Evolutionary conservation across 345 rosid genomes (phyloP).

Genomic region (Laguncularia racemosa): DNA sequence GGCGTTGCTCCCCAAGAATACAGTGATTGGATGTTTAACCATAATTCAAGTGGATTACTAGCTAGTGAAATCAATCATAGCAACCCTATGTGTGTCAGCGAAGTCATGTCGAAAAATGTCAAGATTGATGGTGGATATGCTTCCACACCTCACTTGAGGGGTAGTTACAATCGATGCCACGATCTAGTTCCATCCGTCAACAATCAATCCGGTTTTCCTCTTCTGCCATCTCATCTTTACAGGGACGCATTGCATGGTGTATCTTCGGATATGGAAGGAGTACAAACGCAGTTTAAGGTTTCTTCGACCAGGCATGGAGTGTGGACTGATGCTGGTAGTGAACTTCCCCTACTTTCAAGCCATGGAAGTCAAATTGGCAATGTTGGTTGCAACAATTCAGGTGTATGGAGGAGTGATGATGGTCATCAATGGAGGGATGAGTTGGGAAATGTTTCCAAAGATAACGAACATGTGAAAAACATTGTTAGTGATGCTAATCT

Average conservation of each 20-base stretch:
- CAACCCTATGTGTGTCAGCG: constrained; percentile 19
- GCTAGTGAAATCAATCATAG: constrained; percentile 26
- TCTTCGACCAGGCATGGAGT: constrained; percentile 1
- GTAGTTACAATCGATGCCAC: neutral
- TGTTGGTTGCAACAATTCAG: neutral
- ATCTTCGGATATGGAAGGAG: constrained; percentile 17
- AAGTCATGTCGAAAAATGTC: constrained; percentile 32
- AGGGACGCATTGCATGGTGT: constrained; percentile 21
- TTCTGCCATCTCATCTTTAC: constrained; percentile 2
- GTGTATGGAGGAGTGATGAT: constrained; percentile 5
- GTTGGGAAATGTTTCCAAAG: constrained; percentile 15
- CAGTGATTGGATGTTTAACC: constrained; percentile 31
- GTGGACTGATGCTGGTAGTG: constrained; percentile 19
- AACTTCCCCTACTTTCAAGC: constrained; percentile 21
- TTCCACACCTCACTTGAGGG: constrained; percentile 11
- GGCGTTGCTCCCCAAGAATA: constrained; percentile 18
- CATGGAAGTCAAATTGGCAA: constrained; percentile 16
- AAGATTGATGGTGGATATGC: neutral
- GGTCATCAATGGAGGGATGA: constrained; percentile 21
- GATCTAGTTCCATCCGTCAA: no score
- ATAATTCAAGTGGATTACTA: constrained; percentile 28
- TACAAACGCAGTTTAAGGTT: no score
- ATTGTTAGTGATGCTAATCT: constrained; percentile 15
- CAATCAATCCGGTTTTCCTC: no score
- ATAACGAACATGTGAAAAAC: constrained; percentile 6